Base-by-base conservation (phyloP, 1,284 basidiomycete genomes). In the Agroathelia rolfsii region DNA sequence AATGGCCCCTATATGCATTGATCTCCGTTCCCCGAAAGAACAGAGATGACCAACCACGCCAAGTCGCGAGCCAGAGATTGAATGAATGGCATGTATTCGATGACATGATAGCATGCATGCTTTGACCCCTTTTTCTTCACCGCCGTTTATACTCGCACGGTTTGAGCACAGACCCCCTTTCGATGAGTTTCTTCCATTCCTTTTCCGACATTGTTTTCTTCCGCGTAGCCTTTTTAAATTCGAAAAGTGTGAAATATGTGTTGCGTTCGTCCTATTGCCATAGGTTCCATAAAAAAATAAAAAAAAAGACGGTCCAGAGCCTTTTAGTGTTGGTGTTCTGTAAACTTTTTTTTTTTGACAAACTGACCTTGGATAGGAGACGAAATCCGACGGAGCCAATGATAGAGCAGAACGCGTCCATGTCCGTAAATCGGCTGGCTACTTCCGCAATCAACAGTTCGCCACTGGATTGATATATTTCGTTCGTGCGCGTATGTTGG, bases 71-170 rank as follows among this genome's bases (percentile, higher is more conserved):
- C n/a, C n/a, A n/a, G n/a, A n/a, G n/a, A n/a, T n/a, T n/a, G n/a
- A n/a, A n/a, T n/a, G n/a, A n/a, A n/a, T n/a, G n/a, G n/a, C n/a
- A n/a, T n/a, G n/a, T n/a, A n/a, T n/a, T n/a, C n/a, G n/a, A n/a
- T n/a, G n/a, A n/a, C n/a, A n/a, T n/a, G n/a, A n/a, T n/a, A n/a
- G n/a, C n/a, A n/a, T n/a, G n/a, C n/a, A n/a, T n/a, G n/a, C n/a
- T n/a, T n/a, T n/a, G n/a, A n/a, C n/a, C n/a, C n/a, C n/a, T n/a
- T n/a, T n/a, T n/a, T n/a, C 7, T 37, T 69, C 58, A 97, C 50
- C 94, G 72, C 49, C 88, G 75, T 60, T 98, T 99, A 58, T 99
- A 99, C 56, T 97, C 85, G 58, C 95, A 99, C 19, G 92, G 83
- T 53, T 92, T 89, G 38, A 99, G 64, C 24, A 79, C 54, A 42